phyloP scores from a whole-genome alignment of 2,329 filamentous ascomycete species.

The Aspergillus sp. region DNA sequence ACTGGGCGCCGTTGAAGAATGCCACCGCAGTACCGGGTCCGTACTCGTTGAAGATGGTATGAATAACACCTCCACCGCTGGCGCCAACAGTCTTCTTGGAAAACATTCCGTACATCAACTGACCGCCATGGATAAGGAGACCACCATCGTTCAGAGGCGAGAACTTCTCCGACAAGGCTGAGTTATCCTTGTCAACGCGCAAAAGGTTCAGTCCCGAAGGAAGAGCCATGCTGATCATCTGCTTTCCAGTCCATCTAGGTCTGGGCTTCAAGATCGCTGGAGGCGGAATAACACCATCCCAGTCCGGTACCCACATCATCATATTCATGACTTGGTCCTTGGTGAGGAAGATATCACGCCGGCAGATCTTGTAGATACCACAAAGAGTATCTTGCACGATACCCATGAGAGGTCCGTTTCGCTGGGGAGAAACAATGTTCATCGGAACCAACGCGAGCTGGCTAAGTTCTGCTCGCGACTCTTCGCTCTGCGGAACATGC shows the following conservation, averaged over 20 bases:
- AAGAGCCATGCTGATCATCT: constrained; percentile 91
- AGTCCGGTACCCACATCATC: constrained; percentile 94
- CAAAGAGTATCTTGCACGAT: constrained; percentile 98
- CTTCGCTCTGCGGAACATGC: constrained; percentile 96
- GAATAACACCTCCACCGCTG: constrained; percentile 83
- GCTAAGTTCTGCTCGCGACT: constrained; percentile 90
- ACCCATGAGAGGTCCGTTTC: constrained; percentile 97
- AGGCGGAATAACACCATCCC: constrained; percentile 91
- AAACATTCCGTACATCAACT: constrained; percentile 85
- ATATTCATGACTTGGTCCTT: constrained; percentile 95
- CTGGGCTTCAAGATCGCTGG: constrained; percentile 92
- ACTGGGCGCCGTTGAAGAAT: constrained; percentile 94
- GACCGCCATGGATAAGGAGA: constrained; percentile 77
- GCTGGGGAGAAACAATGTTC: constrained; percentile 97
- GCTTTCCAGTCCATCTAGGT: constrained; percentile 96
- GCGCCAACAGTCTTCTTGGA: constrained; percentile 95
- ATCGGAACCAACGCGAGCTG: constrained; percentile 96
- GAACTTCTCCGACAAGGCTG: constrained; percentile 52
- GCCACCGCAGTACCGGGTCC: constrained; percentile 81
- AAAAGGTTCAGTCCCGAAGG: constrained; percentile 80
- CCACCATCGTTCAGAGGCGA: constrained; percentile 72
- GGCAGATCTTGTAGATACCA: constrained; percentile 94
- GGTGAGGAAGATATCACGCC: constrained; percentile 84
- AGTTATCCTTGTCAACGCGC: constrained; percentile 62
- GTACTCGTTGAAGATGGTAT: constrained; percentile 94